Percentiles rank a stretch among this genome's conserved stretches.
phyloP scores from a whole-genome alignment of 352 stramenopile genomes.

The Thraustochytrium sp. region DNA sequence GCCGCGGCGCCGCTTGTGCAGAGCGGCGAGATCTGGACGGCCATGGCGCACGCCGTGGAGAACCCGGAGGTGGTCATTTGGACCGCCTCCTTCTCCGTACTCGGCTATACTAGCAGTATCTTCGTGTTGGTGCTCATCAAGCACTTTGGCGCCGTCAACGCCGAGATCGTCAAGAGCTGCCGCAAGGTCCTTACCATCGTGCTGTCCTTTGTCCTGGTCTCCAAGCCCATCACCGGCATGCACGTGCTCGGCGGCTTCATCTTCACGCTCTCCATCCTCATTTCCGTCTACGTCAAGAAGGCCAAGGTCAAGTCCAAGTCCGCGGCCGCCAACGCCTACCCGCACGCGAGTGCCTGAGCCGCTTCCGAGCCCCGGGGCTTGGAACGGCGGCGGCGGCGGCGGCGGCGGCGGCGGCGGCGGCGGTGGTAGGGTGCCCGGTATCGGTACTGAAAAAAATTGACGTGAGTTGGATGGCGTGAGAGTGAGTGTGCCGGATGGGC shows the following conservation, averaged over 20 bases:
- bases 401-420: too few relatives aligned
- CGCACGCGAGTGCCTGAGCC: too few relatives aligned
- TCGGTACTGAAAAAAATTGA: too few relatives aligned
- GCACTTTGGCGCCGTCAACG: constrained; percentile 38
- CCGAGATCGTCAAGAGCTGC: constrained; percentile 44
- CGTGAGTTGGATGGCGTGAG: too few relatives aligned
- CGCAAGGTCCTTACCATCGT: constrained; percentile 39
- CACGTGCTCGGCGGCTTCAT: constrained; percentile 39
- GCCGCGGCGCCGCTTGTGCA: not conserved
- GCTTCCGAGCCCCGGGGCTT: too few relatives aligned
- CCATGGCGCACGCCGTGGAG: not conserved
- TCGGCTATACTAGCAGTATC: constrained; percentile 29
- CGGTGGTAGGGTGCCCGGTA: too few relatives aligned
- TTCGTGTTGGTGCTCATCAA: constrained; percentile 43
- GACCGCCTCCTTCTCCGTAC: constrained; percentile 30
- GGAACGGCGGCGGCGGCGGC: too few relatives aligned
- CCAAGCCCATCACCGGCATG: constrained; percentile 42
- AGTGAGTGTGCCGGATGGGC: too few relatives aligned
- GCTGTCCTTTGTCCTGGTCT: constrained; percentile 30
- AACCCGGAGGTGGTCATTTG: constrained; percentile 19
- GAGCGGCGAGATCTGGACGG: not conserved
- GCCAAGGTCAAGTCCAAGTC: not conserved
- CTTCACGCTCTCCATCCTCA: constrained; percentile 42
- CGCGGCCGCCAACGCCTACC: not conserved
- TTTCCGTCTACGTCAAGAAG: constrained; percentile 39